Evolutionary conservation across 352 stramenopile genomes (phyloP).

Genomic region (Blastocystis sp.): DNA sequence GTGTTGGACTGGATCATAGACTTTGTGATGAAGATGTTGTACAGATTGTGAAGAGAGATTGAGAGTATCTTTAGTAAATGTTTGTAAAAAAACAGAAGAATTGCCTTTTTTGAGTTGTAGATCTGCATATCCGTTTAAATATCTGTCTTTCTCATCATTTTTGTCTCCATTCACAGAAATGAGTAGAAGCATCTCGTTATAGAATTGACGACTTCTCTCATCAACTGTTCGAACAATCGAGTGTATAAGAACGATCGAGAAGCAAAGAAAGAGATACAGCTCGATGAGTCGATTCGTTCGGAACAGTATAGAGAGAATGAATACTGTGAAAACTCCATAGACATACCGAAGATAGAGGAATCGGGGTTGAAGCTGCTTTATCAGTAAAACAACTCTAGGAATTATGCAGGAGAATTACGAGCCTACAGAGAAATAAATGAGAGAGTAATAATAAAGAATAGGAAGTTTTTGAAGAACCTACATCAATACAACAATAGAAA

Average conservation of each 20-base stretch:
- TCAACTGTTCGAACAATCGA: not conserved
- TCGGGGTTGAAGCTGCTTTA: not conserved
- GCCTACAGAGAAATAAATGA: not conserved
- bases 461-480: not conserved
- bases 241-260: not conserved
- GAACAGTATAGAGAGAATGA: not conserved
- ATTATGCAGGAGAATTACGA: not conserved
- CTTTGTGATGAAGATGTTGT: conserved; percentile 97
- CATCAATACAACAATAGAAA: not conserved
- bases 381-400: not conserved
- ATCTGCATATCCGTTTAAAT: not conserved
- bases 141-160: not conserved
- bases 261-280: not conserved
- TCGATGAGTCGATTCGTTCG: not conserved
- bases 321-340: not conserved
- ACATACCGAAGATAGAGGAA: not conserved
- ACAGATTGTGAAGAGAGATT: conserved; percentile 89
- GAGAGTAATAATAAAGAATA: not conserved
- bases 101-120: not conserved
- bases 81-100: conserved; percentile 49
- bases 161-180: not conserved
- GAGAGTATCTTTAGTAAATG: conserved; percentile 73
- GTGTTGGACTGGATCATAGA: conserved; percentile 93
- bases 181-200: not conserved
- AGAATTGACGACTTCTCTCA: not conserved